A percentile compares a stretch with the other conserved stretches of the same genome.
Evolutionary conservation across 1,284 basidiomycete species (phyloP).

Genomic region (Mycosarcoma maydis): DNA sequence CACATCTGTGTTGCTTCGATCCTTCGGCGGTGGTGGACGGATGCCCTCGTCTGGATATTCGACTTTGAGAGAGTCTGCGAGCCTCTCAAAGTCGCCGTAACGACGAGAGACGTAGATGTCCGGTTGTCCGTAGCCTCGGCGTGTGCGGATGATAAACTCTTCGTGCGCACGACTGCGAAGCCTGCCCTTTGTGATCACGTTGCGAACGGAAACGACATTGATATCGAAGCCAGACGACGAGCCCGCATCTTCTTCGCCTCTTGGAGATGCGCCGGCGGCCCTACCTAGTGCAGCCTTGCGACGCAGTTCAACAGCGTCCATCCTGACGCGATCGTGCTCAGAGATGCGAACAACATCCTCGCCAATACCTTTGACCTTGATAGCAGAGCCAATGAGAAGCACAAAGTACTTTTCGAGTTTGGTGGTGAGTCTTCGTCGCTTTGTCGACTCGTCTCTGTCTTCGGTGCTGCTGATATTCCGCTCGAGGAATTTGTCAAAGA

Average conservation of each 20-base stretch:
- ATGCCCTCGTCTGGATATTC: conserved; percentile 59
- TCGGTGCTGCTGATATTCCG: conserved; percentile 59
- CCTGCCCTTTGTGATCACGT: conserved; percentile 49
- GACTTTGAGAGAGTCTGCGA: conserved; percentile 57
- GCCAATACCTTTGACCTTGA: conserved; percentile 47
- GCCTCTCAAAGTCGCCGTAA: conserved; percentile 86
- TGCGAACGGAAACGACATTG: conserved; percentile 63
- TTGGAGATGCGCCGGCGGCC: conserved; percentile 15
- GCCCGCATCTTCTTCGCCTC: conserved; percentile 3
- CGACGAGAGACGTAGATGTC: conserved; percentile 90
- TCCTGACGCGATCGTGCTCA: conserved; percentile 50
- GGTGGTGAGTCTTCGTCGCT: conserved; percentile 45
- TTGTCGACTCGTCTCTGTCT: conserved; percentile 54
- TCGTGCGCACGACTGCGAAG: conserved; percentile 57
- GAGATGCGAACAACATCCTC: conserved; percentile 64
- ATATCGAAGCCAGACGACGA: conserved; percentile 53
- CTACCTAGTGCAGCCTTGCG: conserved; percentile 45
- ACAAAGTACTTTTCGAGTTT: conserved; percentile 55
- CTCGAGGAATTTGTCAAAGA: conserved; percentile 61
- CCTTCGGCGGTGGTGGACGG: conserved; percentile 55
- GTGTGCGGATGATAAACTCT: conserved; percentile 93
- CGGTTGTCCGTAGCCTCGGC: conserved; percentile 72
- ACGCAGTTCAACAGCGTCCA: conserved; percentile 52
- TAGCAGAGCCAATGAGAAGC: conserved; percentile 58
- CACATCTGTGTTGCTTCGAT: conserved; percentile 51